These are phyloP conservation scores for Dipodascopsis tothii DNA, from an alignment of 805 yeast genomes.

Conservation along the genomic window DNA sequence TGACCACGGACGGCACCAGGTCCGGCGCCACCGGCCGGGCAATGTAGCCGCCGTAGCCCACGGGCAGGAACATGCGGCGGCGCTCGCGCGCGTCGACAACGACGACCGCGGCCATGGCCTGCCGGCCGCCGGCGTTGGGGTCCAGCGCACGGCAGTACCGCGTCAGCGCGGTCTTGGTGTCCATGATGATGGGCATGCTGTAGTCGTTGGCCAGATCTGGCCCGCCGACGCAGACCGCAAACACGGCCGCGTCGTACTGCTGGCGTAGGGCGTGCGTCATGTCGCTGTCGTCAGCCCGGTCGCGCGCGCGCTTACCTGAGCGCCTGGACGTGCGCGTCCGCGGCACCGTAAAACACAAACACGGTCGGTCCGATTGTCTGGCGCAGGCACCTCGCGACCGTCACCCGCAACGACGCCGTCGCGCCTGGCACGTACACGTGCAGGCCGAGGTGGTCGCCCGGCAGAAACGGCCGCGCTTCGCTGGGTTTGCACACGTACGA, in stretches of 20 bases:
- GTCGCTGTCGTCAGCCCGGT: not conserved
- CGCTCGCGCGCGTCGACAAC: constrained; percentile 12
- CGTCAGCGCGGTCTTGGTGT: constrained; percentile 13
- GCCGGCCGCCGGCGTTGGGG: constrained; percentile 21
- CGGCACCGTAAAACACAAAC: constrained; percentile 9
- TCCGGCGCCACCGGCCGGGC: constrained; percentile 14
- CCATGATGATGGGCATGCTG: constrained; percentile 10
- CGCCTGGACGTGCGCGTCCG: constrained; percentile 3
- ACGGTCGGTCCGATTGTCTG: constrained; percentile 8
- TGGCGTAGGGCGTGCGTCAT: not conserved
- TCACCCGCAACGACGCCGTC: constrained; percentile 4
- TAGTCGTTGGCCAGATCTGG: constrained; percentile 8
- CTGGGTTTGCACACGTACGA: not conserved
- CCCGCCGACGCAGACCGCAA: constrained; percentile 9
- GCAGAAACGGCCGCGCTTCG: constrained; percentile 1
- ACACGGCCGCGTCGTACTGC: constrained; percentile 9
- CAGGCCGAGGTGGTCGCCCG: constrained; percentile 4
- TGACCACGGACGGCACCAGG: constrained; percentile 4
- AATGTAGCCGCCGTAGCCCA: constrained; percentile 14
- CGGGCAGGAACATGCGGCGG: constrained; percentile 13
- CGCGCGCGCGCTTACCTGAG: constrained; percentile 4
- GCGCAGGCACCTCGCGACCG: not conserved
- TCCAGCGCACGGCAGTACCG: constrained; percentile 18
- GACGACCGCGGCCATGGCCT: constrained; percentile 15
- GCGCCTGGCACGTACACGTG: constrained; percentile 4